Conservation (phyloP, 2,329 filamentous ascomycete species). For the Sclerotinia borealis region DNA sequence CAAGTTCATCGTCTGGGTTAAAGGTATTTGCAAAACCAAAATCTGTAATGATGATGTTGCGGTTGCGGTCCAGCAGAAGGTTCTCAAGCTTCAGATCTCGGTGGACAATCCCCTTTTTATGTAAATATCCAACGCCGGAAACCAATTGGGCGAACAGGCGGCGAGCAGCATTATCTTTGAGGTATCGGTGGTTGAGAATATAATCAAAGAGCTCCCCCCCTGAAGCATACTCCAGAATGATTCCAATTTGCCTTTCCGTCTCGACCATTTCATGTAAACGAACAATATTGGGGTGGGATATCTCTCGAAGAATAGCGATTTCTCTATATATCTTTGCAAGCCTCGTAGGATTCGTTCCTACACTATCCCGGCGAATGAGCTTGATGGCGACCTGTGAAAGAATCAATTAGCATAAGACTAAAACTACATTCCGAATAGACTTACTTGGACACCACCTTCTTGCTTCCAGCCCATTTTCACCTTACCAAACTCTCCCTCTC, state of each 20-base stretch:
- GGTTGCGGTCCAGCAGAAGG: conserved; percentile 85
- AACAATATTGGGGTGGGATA: conserved; percentile 95
- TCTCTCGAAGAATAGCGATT: conserved; percentile 80
- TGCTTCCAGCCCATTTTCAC: conserved; percentile 98
- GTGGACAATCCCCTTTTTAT: conserved; percentile 98
- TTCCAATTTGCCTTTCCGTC: conserved; percentile 93
- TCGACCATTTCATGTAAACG: conserved; percentile 97
- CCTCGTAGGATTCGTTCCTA: conserved; percentile 81
- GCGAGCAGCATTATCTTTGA: conserved; percentile 88
- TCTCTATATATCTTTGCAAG: conserved; percentile 97
- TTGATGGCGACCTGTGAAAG: conserved; percentile 82
- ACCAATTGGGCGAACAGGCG: conserved; percentile 92
- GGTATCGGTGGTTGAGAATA: conserved; percentile 91
- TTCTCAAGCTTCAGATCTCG: conserved; percentile 97
- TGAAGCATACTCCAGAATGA: conserved; percentile 96
- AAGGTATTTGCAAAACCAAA: conserved; percentile 99
- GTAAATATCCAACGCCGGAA: conserved; percentile 92
- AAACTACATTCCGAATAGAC: conserved; percentile 13
- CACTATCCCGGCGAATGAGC: conserved; percentile 84
- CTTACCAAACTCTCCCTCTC: conserved; percentile 97
- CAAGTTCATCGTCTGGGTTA: conserved; percentile 78
- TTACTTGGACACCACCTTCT: conserved; percentile 78
- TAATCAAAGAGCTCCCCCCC: conserved; percentile 98
- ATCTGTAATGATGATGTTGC: conserved; percentile 99
- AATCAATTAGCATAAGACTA: not conserved